Evolutionary conservation across 1,284 basidiomycete genomes (phyloP).

Genomic region (Stereum hirsutum): DNA sequence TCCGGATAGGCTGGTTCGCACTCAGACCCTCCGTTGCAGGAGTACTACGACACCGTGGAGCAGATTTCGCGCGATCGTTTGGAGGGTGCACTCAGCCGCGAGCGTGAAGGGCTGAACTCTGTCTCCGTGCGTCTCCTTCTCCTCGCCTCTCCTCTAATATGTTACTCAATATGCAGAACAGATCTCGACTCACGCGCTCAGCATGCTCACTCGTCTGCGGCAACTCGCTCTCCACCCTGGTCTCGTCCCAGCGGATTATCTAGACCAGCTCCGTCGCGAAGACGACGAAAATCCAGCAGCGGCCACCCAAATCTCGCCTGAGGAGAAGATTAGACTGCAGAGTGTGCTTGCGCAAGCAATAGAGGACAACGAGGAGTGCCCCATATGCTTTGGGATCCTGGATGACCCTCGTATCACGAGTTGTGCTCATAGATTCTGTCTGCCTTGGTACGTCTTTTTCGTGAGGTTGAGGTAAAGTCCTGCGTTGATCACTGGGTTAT

Average conservation of each 20-base stretch:
- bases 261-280: conserved; percentile 51
- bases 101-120: conserved; percentile 27
- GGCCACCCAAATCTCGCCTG: conserved; percentile 32
- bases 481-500: conserved; percentile 1
- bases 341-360: conserved; percentile 55
- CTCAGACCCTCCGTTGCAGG: conserved; percentile 25
- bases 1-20: background rate
- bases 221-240: conserved; percentile 79
- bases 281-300: conserved; percentile 24
- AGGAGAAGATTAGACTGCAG: conserved; percentile 51
- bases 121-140: conserved; percentile 23
- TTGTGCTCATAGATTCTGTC: conserved; percentile 74
- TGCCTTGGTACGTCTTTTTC: conserved; percentile 44
- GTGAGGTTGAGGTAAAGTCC: too few relatives aligned
- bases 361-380: conserved; percentile 81
- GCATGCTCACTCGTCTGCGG: conserved; percentile 80
- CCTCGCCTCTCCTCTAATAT: background rate
- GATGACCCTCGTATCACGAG: conserved; percentile 70
- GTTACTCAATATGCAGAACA: conserved; percentile 16
- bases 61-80: conserved; percentile 54
- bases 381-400: conserved; percentile 63
- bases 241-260: conserved; percentile 67
- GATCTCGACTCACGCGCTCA: conserved; percentile 66
- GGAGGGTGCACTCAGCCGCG: conserved; percentile 40
- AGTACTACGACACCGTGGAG: conserved; percentile 71